Percentiles rank a stretch among this genome's conserved stretches.
phyloP scores from a whole-genome alignment of 257 asterid species.

The Penstemon newberryi region DNA sequence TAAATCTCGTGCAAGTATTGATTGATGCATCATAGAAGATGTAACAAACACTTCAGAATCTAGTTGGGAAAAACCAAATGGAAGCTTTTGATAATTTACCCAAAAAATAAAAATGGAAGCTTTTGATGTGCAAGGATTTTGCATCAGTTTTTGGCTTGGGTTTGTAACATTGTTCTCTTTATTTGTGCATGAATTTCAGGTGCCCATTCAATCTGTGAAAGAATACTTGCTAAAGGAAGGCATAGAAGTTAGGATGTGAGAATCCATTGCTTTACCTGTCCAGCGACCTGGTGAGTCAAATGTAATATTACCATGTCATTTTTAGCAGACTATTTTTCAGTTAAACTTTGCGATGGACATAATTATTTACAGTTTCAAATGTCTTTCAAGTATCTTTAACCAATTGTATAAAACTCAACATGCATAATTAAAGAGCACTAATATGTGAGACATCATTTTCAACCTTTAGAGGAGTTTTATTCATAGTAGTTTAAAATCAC shows the following conservation, averaged over 20 bases:
- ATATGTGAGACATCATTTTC: not conserved
- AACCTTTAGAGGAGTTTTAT: not conserved
- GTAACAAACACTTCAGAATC: not conserved
- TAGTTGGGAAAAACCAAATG: not conserved
- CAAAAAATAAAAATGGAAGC: too few relatives aligned
- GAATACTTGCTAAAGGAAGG: conserved; percentile 53
- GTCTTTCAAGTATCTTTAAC: not conserved
- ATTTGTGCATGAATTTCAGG: conserved; percentile 38
- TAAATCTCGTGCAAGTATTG: not conserved
- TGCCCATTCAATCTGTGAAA: conserved; percentile 65
- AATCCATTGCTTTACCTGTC: too few relatives aligned
- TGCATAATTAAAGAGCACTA: not conserved
- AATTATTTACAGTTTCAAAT: not conserved
- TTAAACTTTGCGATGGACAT: too few relatives aligned
- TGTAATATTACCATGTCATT: too few relatives aligned
- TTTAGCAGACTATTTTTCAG: too few relatives aligned
- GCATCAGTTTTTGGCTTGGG: not conserved
- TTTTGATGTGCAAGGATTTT: not conserved
- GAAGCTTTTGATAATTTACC: not conserved
- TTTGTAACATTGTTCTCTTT: not conserved
- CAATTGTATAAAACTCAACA: not conserved
- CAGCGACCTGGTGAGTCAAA: too few relatives aligned
- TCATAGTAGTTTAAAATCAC: too few relatives aligned
- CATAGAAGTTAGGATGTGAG: conserved; percentile 56
- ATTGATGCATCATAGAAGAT: not conserved